phyloP scores from a whole-genome alignment of 148 eudicot species.

The Persicaria tinctoria region DNA sequence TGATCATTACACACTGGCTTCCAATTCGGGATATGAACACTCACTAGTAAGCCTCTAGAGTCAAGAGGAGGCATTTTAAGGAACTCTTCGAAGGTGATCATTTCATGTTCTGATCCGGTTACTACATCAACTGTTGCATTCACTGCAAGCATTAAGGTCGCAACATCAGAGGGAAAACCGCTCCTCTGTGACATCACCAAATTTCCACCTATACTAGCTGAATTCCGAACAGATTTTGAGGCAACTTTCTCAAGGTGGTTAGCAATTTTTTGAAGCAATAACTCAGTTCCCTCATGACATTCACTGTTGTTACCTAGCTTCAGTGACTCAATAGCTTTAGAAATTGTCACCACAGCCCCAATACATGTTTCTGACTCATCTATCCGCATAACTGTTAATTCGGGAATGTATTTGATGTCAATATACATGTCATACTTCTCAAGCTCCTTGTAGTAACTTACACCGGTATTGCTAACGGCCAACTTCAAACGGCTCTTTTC shows the following conservation, averaged over 20 bases:
- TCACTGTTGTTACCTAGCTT: conserved; percentile 25
- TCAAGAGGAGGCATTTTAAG: conserved; percentile 52
- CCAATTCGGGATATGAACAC: conserved; percentile 53
- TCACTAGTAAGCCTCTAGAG: conserved; percentile 45
- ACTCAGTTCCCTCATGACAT: conserved; percentile 10
- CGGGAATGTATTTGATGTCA: conserved; percentile 63
- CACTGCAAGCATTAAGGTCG: conserved; percentile 66
- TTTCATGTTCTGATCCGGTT: conserved; percentile 31
- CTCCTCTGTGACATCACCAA: conserved; percentile 80
- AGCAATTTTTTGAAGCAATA: conserved; percentile 45
- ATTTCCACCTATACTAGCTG: conserved; percentile 89
- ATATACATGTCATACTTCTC: conserved; percentile 45
- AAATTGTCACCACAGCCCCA: conserved; percentile 77
- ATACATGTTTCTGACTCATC: conserved; percentile 40
- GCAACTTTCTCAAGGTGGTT: conserved; percentile 79
- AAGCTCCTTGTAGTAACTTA: conserved; percentile 73
- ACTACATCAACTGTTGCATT: conserved; percentile 45
- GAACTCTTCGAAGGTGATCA: conserved; percentile 56
- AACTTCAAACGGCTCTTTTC: conserved; percentile 22
- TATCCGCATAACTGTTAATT: conserved; percentile 48
- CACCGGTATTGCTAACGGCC: conserved; percentile 76
- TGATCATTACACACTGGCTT: conserved; percentile 15
- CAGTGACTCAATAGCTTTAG: conserved; percentile 53
- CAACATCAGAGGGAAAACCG: conserved; percentile 78
- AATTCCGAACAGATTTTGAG: conserved; percentile 55